Conservation (phyloP, 257 asterid species). For the Galeopsis tetrahit region DNA sequence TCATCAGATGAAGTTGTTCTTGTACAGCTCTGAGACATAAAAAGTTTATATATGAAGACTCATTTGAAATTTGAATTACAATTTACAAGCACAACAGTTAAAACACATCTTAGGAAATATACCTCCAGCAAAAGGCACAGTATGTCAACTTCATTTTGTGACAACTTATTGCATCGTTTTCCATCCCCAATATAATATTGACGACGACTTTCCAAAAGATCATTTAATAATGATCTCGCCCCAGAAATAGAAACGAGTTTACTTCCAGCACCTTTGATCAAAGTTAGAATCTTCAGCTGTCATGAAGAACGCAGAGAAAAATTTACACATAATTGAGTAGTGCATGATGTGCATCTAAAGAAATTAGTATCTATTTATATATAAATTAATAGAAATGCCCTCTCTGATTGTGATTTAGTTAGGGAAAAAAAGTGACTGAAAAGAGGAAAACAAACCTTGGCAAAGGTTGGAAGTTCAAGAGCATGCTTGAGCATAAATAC, state of each 20-base stretch:
- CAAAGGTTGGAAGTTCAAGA: constrained; percentile 62
- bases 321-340: constrained; percentile 9
- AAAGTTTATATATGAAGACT: constrained; percentile 12
- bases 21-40: constrained; percentile 56
- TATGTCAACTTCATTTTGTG: constrained; percentile 64
- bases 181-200: constrained; percentile 46
- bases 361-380: constrained; percentile 3
- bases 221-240: constrained; percentile 55
- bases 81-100: neutral
- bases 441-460: constrained; percentile 62
- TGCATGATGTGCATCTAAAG: constrained; percentile 12
- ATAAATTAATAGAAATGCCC: neutral
- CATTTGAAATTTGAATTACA: constrained; percentile 20
- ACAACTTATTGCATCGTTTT: constrained; percentile 46
- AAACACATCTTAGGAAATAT: constrained; percentile 26
- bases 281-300: constrained; percentile 74
- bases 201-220: constrained; percentile 64
- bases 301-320: constrained; percentile 34
- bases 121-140: constrained; percentile 89
- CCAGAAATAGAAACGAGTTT: constrained; percentile 52
- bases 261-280: constrained; percentile 74
- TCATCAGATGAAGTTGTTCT: constrained; percentile 47
- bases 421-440: constrained; percentile 21
- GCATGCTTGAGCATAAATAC: constrained; percentile 58
- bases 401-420: constrained; percentile 15